These are phyloP conservation scores for Pythium utonaiense DNA, from an alignment of 352 stramenopile genomes.

Conservation along the genomic window DNA sequence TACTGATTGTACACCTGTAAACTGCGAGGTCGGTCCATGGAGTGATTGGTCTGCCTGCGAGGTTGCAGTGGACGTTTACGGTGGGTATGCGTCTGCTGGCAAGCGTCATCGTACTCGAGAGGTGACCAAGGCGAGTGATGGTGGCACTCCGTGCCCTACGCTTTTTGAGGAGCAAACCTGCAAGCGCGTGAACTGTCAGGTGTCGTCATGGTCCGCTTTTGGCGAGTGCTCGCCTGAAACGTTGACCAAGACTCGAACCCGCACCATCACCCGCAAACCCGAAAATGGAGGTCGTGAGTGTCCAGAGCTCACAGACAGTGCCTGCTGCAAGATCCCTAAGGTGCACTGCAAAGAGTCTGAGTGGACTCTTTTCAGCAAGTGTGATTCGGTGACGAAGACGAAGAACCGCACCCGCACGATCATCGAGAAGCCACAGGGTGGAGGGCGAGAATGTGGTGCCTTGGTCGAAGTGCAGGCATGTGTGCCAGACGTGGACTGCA, in stretches of 20 bases:
- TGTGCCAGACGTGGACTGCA: slow-evolving; percentile 45
- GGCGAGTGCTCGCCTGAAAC: slow-evolving; percentile 11
- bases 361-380: slow-evolving; percentile 44
- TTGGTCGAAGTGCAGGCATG: slow-evolving; percentile 37
- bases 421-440: slow-evolving; percentile 27
- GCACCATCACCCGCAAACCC: slow-evolving; percentile 7
- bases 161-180: slow-evolving; percentile 45
- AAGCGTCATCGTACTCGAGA: slow-evolving; percentile 29
- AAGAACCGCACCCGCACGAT: slow-evolving; percentile 43
- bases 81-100: background rate
- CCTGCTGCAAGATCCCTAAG: slow-evolving; percentile 32
- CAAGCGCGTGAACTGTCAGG: slow-evolving; percentile 34
- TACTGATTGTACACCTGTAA: slow-evolving; percentile 27
- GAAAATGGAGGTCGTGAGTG: slow-evolving; percentile 25
- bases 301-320: slow-evolving; percentile 27
- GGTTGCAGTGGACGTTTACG: slow-evolving; percentile 10
- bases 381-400: slow-evolving; percentile 43
- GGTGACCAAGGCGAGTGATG: slow-evolving; percentile 36
- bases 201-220: slow-evolving; percentile 19
- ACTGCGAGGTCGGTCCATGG: slow-evolving; percentile 54
- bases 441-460: slow-evolving; percentile 35
- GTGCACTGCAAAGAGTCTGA: slow-evolving; percentile 49
- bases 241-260: slow-evolving; percentile 19
- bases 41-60: slow-evolving; percentile 49
- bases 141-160: slow-evolving; percentile 32